Base-by-base conservation (phyloP, 2,329 filamentous ascomycete species). In the Zymoseptoria crescenta region DNA sequence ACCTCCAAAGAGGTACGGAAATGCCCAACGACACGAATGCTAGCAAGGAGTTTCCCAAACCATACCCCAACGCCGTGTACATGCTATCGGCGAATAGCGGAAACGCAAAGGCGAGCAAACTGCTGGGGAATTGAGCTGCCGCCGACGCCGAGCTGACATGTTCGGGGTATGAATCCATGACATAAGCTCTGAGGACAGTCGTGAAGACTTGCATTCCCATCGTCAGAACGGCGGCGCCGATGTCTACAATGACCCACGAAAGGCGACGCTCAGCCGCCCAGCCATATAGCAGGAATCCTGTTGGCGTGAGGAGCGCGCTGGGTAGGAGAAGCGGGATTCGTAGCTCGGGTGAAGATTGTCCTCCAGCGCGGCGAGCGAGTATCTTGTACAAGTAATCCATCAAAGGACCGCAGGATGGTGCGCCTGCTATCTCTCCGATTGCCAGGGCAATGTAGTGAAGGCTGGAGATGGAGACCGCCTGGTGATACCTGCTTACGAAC, bases 131-230 rank as follows among this genome's bases (percentile, higher is more conserved):
- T 58, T 78, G 78, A 27, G 70, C 62, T 0, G 80, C 79, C 1
- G 78, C 79, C 45, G 76, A 70, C 0, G 80, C 79, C 27, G 76
- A 79, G 3, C 74, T 76, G 0, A 76, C 75, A 63, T 81, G 74
- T 4, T 79, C 74, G 0, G 74, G 71, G 58, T 80, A 82, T 1
- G 71, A 65, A 51, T 80, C 77, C 20, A 80, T 76, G 27, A 78
- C 64, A 54, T 79, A 79, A 0, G 76, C 64, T 41, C 59, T 56
- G n/a, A 66, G 55, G 9, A 60, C 49, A 28, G 60, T 55, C 5
- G 56, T 56, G 2, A 30, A 21, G 4, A 65, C 50, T 20, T 64
- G 59, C 6, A 59, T 35, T 2, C 66, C 66, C 29, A 56, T 61
- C 5, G 45, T 35, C 19, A 61, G 57, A n/a, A 69, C 20, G 19